Base-by-base conservation (phyloP, 192 early-diverging fungal species). In the Podila verticillata region DNA sequence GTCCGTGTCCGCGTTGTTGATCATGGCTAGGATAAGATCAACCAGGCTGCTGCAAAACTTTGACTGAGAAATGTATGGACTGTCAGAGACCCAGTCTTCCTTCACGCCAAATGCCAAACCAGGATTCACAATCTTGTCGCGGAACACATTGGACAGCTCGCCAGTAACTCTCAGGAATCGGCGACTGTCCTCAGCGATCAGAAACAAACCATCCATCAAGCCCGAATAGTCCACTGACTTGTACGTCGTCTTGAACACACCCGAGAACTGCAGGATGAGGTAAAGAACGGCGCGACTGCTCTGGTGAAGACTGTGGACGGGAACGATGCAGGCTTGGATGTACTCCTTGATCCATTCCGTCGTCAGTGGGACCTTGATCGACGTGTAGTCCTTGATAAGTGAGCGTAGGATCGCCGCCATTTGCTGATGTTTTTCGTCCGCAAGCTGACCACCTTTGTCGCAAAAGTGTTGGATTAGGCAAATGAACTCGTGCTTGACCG, bases 401-500 rank as follows among this genome's bases (percentile, higher is more conserved):
- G 82, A 74, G 22, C 81, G 64, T 24, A 87, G 71, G 0, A 90
- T 72, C 12, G 69, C 65, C 4, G 81, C 85, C 81, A 90, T 83
- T 22, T 83, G 84, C 31, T 84, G 75, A 48, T 88, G 89, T 31
- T 75, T 66, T 20, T 47, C 69, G 9, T 87, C 86, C 1, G 83
- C 75, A 26, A 90, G 51, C n/a, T 66, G 72, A 1, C 89, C 89
- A 1, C 82, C 81, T 22, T 70, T 61, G 31, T 84, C 67, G 19
- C 73, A 77, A 68, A 87, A 88, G 22, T 62, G 63, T 17, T 84
- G 84, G 0, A 88, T 66, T 20, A 90, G 70, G 22, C 73, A 70
- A 9, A 88, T 49, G 59, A 90, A 90, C 36, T 88, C 83, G 48
- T 79, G 83, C 57, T 90, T 90, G n/a, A 90, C 84, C 0, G 81